Evolutionary conservation across 805 yeast genomes (phyloP).

Genomic region (Starmerella bacillaris): DNA sequence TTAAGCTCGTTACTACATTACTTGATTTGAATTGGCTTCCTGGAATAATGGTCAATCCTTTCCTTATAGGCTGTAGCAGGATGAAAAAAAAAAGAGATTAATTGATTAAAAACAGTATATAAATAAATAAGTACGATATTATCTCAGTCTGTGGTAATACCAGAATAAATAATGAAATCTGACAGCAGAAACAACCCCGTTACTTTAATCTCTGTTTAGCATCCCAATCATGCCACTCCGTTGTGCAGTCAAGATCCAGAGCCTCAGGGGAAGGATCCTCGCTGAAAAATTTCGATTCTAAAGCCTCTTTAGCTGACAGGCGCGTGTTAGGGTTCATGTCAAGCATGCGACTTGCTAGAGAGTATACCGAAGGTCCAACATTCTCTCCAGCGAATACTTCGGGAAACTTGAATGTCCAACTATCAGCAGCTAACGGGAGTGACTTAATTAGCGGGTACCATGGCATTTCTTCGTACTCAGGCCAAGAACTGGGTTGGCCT

Average conservation of each 20-base stretch:
- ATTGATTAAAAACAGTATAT: no score
- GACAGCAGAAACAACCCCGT: no score
- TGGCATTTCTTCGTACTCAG: slow-evolving; percentile 57
- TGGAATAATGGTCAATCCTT: no score
- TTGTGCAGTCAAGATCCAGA: slow-evolving; percentile 36
- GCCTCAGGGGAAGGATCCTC: slow-evolving; percentile 52
- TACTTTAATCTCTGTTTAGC: slow-evolving; percentile 49
- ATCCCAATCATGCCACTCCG: slow-evolving; percentile 96
- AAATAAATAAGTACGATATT: no score
- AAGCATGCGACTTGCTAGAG: slow-evolving; percentile 47
- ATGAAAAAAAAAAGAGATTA: no score
- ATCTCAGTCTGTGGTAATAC: no score
- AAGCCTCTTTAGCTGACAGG: slow-evolving; percentile 49
- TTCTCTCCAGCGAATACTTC: slow-evolving; percentile 25
- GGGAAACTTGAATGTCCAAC: slow-evolving; percentile 22
- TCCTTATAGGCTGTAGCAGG: no score
- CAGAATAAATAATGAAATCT: no score
- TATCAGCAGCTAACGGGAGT: slow-evolving; percentile 17
- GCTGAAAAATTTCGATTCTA: slow-evolving; percentile 50
- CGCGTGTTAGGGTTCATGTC: slow-evolving; percentile 52
- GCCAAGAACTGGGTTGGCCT: slow-evolving; percentile 88
- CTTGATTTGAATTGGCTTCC: no score
- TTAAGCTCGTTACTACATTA: no score
- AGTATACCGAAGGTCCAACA: slow-evolving; percentile 33
- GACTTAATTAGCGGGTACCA: slow-evolving; percentile 77